phyloP scores from a whole-genome alignment of 2,329 filamentous ascomycete genomes.

The Purpureocillium lavendulum region DNA sequence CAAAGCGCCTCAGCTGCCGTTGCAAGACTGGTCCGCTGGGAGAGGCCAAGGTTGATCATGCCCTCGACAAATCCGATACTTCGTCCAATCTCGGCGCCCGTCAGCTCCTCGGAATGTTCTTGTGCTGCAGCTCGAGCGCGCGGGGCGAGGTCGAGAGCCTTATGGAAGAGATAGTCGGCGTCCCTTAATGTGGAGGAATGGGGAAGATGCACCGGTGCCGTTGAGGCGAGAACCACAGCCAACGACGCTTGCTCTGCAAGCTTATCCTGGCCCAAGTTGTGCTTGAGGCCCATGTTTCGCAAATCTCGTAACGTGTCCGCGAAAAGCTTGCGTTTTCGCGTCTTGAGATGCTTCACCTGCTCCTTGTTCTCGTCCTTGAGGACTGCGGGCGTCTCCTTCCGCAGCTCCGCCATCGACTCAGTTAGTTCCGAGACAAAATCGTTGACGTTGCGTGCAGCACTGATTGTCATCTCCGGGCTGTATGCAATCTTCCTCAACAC shows the following conservation, averaged over 20 bases:
- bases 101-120: constrained; percentile 80
- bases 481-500: constrained; percentile 62
- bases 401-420: constrained; percentile 62
- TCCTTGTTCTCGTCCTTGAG: constrained; percentile 83
- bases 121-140: constrained; percentile 57
- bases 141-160: constrained; percentile 65
- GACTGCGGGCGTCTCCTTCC: constrained; percentile 72
- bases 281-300: constrained; percentile 81
- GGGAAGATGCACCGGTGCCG: constrained; percentile 29
- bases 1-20: constrained; percentile 26
- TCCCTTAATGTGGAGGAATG: constrained; percentile 15
- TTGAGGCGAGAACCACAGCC: constrained; percentile 58
- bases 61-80: constrained; percentile 85
- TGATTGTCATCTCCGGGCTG: constrained; percentile 40
- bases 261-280: constrained; percentile 68
- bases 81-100: constrained; percentile 66
- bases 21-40: constrained; percentile 48
- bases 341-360: constrained; percentile 79
- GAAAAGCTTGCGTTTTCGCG: constrained; percentile 81
- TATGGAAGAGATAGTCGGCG: constrained; percentile 69
- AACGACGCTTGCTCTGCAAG: constrained; percentile 67
- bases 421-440: constrained; percentile 62
- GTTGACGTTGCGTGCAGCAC: constrained; percentile 52
- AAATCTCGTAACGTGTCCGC: constrained; percentile 79
- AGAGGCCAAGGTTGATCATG: constrained; percentile 57